Conservation (phyloP, 2,329 filamentous ascomycete species). For the Blastomyces percursus region DNA sequence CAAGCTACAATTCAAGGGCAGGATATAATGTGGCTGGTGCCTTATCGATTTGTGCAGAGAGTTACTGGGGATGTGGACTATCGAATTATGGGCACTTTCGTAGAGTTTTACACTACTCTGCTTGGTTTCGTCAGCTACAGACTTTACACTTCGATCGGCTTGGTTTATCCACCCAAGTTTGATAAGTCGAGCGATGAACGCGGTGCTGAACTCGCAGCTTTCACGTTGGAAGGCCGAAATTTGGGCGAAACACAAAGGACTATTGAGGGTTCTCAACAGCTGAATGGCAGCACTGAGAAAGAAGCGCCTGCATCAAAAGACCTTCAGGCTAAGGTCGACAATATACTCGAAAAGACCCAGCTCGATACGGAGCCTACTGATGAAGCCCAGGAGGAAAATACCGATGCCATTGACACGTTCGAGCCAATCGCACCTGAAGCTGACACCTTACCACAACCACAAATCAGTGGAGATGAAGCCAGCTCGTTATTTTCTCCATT, state of each 20-base stretch:
- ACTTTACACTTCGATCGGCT: slow-evolving; percentile 77
- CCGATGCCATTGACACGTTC: slow-evolving; percentile 76
- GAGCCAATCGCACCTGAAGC: slow-evolving; percentile 72
- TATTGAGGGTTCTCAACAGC: slow-evolving; percentile 43
- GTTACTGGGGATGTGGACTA: slow-evolving; percentile 93
- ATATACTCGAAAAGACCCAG: slow-evolving; percentile 34
- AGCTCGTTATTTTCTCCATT: slow-evolving; percentile 74
- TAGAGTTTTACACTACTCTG: slow-evolving; percentile 97
- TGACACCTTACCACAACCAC: slow-evolving; percentile 74
- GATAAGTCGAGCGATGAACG: slow-evolving; percentile 76
- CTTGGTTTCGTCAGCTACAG: slow-evolving; percentile 94
- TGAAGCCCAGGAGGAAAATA: slow-evolving; percentile 35
- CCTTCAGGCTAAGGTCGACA: slow-evolving; percentile 56
- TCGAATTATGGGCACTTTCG: slow-evolving; percentile 97
- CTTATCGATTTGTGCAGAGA: slow-evolving; percentile 95
- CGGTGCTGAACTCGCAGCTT: slow-evolving; percentile 80
- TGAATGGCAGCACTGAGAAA: slow-evolving; percentile 39
- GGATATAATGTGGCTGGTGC: slow-evolving; percentile 92
- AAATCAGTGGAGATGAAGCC: slow-evolving; percentile 53
- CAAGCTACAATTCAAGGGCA: slow-evolving; percentile 95
- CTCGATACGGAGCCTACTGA: slow-evolving; percentile 34
- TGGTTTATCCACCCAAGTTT: slow-evolving; percentile 95
- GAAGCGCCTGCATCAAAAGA: slow-evolving; percentile 58
- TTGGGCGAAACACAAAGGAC: slow-evolving; percentile 39
- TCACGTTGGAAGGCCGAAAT: slow-evolving; percentile 72